Base-by-base conservation (phyloP, 768 basidiomycete genomes). In the Leccinellum rugosiceps region DNA sequence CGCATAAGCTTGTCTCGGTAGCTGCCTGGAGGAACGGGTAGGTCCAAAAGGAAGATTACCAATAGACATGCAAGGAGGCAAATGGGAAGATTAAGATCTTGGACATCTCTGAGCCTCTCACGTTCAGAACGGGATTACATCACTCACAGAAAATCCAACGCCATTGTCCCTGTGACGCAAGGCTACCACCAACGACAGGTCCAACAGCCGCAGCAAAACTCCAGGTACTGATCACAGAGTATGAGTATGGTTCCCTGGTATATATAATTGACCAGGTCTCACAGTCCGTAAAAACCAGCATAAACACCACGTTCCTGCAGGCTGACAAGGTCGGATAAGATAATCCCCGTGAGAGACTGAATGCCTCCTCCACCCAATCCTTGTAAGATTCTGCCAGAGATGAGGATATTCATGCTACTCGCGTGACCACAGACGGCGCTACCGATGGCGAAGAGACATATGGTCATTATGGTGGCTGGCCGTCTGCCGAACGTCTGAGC, bases 261-360 rank as follows among this genome's bases (percentile, higher is more conserved):
- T 14, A 5, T 21, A 34, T 19, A 15, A 23, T 50, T 17, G 17
- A 48, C 17, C 13, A 51, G 1, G 9, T 23, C 72, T 54, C 35
- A 74, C 74, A 77, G 55, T 23, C 68, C 77, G 19, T 77, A 66
- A 17, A 81, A 51, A 8, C 74, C 76, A 3, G 65, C 60, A 58
- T 73, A 78, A 1, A 58, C 34, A 3, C 81, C 81, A 7, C 82
- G 74, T 45, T 81, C 78, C 13, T 65, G 45, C 8, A 83, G 69
- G 3, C 79, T 72, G 13, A 82, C 77, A 3, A 83, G 63, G 57
- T 83, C 81, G 14, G 73, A 67, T 5, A 80, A 52, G 43, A 83
- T 68, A 41, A 82, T 80, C 7, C 74, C 73, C 2, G 70, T 65
- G 9, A 77, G 58, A 9, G 75, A 65, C 21, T 72, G 59, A 15